Base-by-base conservation (phyloP, 441 rosid genomes). In the Eutrema salsugineum region DNA sequence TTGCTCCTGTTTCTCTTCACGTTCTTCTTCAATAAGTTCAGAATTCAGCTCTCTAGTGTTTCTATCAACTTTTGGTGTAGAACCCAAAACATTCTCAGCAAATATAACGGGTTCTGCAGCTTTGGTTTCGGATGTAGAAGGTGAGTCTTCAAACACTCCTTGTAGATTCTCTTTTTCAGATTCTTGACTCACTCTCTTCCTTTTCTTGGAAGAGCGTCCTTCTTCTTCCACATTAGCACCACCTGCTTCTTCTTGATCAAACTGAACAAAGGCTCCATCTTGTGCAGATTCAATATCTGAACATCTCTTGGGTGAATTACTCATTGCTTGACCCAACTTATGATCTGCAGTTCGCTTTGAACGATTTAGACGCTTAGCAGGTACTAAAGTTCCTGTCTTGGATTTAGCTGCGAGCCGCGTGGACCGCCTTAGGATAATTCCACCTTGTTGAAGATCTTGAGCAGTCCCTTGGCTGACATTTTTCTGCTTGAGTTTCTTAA, bases 231-330 rank as follows among this genome's bases (percentile, higher is more conserved):
- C 71, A 54, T 28, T 30, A 38, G 5, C 8, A 17, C 16, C 12
- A 15, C 51, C 63, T 15, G 71, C 61, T 57, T 70, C 78, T 78
- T 78, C 79, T 32, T 67, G 53, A n/a, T n/a, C n/a, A n/a, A n/a
- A n/a, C n/a, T n/a, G n/a, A 11, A 15, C 64, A 63, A 33, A 72
- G 8, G 56, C 40, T 72, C 56, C 48, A 20, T 53, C 70, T 32
- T 4, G 30, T 48, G 11, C 30, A 48, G 30, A 20, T 12, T 48
- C 54, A 48, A 22, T 11, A 48, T 11, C 54, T 48, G 28, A 40
- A 50, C 42, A 61, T 8, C 12, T 14, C 14, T 32, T 61, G 5
- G 24, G 8, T 50, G 48, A 50, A 30, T n/a, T 22, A 32, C 10
- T 53, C 47, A 38, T 40, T 40, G 43, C 40, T 40, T 60, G 55